Evolutionary conservation across 139 green algal species (phyloP), one percentile per base, ranked within the genome.

Genomic region (Closterium sp.): DNA sequence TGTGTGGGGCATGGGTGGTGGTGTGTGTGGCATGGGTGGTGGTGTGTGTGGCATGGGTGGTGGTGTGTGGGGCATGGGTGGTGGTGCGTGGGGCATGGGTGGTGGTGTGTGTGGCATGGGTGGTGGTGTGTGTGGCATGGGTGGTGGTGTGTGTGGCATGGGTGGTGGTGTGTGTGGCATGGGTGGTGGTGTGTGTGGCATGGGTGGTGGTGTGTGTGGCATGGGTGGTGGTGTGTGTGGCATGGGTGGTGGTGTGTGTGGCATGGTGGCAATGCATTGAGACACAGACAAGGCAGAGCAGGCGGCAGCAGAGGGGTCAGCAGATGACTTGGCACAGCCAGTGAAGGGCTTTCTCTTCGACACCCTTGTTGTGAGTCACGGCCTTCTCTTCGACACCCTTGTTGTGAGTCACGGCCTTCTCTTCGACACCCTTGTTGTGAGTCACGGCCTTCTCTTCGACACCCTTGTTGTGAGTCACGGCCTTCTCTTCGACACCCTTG

Each of bases 341-440:
- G 96, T 97, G 28, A 94, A 95, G 30, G 97, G 97, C 25, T 97
- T 98, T 87, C 76, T 95, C 64, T 97, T 98, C 90, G 87, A 95
- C 64, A 93, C 89, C 55, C 55, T 76, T 76, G 55, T 76, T 16
- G 55, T 76, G 2, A 76, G 55, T 76, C 55, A 28, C 16, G 55
- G 12, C n/a, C n/a, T n/a, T n/a, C n/a, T n/a, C n/a, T n/a, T n/a
- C n/a, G n/a, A n/a, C n/a, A n/a, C n/a, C 55, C 55, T 76, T 76
- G 55, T 76, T 16, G 55, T 76, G 2, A 76, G 55, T 76, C 55
- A 28, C 16, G 55, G 12, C n/a, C n/a, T n/a, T n/a, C n/a, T n/a
- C n/a, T n/a, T n/a, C n/a, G n/a, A n/a, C n/a, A n/a, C n/a, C 55
- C 55, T 76, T 76, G 55, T 76, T 16, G 55, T 76, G 2, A 76